A percentile compares a stretch with the other conserved stretches of the same genome.
These are phyloP conservation scores for Phyllosticta citribraziliensis DNA, from an alignment of 2,329 filamentous ascomycete species.

Conservation along the genomic window DNA sequence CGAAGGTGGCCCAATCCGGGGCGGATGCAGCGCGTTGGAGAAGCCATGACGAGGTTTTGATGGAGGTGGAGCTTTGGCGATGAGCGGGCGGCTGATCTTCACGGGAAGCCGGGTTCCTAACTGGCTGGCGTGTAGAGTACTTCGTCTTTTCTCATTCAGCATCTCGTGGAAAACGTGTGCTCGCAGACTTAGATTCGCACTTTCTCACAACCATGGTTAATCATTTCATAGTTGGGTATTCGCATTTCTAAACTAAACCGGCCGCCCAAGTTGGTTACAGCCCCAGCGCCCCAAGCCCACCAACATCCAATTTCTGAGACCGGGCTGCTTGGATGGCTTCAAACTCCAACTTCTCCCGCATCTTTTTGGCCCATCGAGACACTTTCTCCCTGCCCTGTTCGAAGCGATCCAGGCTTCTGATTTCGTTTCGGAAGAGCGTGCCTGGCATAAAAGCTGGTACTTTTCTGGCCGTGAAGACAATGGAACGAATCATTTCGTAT, in stretches of 20 bases:
- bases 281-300: neutral
- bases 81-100: neutral
- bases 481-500: neutral
- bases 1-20: slow-evolving; percentile 19
- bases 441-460: neutral
- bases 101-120: neutral
- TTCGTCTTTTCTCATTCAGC: no score
- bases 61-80: neutral
- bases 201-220: no score
- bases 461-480: neutral
- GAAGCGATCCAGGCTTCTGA: neutral
- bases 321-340: neutral
- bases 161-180: no score
- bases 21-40: slow-evolving; percentile 17
- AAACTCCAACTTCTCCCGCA: neutral
- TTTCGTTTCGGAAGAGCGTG: neutral
- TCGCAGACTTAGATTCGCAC: no score
- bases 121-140: neutral
- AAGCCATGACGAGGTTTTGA: slow-evolving; percentile 19
- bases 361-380: neutral
- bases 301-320: neutral
- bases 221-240: no score
- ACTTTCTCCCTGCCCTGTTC: neutral
- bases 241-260: neutral
- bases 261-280: no score